Evolutionary conservation across 345 rosid species (phyloP).

Genomic region (Rhodomyrtus tomentosa): DNA sequence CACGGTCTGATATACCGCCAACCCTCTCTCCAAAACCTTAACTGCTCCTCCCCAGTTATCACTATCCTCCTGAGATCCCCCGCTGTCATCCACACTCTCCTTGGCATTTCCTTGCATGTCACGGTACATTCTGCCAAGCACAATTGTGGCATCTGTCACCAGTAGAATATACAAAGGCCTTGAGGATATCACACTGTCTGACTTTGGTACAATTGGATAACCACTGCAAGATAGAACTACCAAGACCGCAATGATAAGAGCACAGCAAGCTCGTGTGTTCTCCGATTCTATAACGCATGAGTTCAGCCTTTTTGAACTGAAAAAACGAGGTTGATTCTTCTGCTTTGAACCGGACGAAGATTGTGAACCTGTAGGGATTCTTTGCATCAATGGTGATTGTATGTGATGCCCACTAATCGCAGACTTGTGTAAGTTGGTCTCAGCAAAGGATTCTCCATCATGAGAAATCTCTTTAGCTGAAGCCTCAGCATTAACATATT

Average conservation of each 20-base stretch:
- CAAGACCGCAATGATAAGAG: conserved; percentile 38
- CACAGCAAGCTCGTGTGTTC: conserved; percentile 37
- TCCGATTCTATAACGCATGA: conserved; percentile 47
- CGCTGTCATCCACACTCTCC: conserved; percentile 21
- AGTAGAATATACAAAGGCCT: conserved; percentile 61
- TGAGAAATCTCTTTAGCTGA: not conserved
- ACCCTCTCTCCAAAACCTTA: conserved; percentile 63
- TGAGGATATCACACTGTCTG: conserved; percentile 24
- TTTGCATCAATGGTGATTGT: not conserved
- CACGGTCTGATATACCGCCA: conserved; percentile 40
- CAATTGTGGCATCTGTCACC: conserved; percentile 40
- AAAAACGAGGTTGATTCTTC: not conserved
- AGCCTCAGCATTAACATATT: not conserved
- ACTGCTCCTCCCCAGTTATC: conserved; percentile 46
- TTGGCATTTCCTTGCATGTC: conserved; percentile 15
- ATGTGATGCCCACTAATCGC: not conserved
- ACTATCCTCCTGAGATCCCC: conserved; percentile 9
- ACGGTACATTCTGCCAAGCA: conserved; percentile 22
- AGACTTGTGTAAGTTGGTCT: not conserved
- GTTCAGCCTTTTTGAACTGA: conserved; percentile 44
- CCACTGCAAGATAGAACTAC: conserved; percentile 37
- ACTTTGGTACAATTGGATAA: conserved; percentile 25
- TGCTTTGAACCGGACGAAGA: not conserved
- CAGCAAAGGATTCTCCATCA: not conserved
- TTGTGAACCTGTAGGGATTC: not conserved